Evolutionary conservation across 805 yeast species (phyloP), one percentile per base, ranked within the genome.

Genomic region (Naumovozyma castellii): DNA sequence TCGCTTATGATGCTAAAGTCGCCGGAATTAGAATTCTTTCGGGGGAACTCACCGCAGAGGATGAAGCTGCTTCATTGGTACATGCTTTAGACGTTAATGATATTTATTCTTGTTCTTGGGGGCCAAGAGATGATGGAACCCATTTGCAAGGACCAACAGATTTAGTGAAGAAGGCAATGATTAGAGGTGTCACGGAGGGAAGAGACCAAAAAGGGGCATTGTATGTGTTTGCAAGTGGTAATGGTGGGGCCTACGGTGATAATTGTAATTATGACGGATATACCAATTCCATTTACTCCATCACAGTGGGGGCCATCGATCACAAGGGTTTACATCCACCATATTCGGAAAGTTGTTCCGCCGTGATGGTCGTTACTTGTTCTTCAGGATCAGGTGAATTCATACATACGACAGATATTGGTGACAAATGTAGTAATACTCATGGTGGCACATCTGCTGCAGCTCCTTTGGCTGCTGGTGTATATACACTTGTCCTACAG

Each of bases 391-490:
- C 88, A 3, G 84, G 84, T 28, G 95, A 85, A 55, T 82, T 77
- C 54, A 90, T 92, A 42, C 88, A 84, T 55, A 84, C 97, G 5
- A 83, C 96, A 2, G 95, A 84, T 57, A 71, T 84, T 33, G 69
- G 78, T 37, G 71, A 72, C 5, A 61, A 66, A 48, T 92, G 98
- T 61, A 67, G 94, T 2, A 71, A 71, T 30, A 60, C 50, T 18
- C 98, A 92, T 60, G 96, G 97, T 9, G 98, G 98, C 16, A 92
- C 98, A 0, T 90, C 97, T 17, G 98, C 98, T 0, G 97, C 98
- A 13, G 98, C 98, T 0, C 98, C 98, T 0, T 69, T 92, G 41
- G 97, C 97, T 0, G 97, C 97, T 0, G 98, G 97, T n/a, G 72
- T 92, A 1, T 86, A 84, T 57, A 75, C 97, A 0, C 67, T 92